These are phyloP conservation scores for Tricholoma bakamatsutake DNA, from an alignment of 768 basidiomycete species.

Conservation along the genomic window DNA sequence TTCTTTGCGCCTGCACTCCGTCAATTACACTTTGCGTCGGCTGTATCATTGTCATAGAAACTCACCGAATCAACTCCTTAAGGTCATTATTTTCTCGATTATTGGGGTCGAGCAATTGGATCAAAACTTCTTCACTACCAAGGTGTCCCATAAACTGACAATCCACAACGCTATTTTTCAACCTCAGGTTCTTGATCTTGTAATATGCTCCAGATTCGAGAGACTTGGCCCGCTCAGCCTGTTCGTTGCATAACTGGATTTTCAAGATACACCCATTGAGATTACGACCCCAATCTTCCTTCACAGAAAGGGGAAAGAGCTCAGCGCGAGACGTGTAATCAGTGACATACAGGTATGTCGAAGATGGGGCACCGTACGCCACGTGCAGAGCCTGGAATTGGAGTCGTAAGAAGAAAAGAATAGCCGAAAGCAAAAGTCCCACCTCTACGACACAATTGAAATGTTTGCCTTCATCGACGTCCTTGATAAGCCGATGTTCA, in stretches of 20 bases:
- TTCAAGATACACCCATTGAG: slow-evolving; percentile 48
- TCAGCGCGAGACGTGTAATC: slow-evolving; percentile 55
- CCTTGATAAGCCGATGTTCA: slow-evolving; percentile 41
- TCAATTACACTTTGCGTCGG: neutral
- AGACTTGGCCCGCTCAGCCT: slow-evolving; percentile 32
- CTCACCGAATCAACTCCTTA: slow-evolving; percentile 37
- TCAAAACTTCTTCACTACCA: slow-evolving; percentile 39
- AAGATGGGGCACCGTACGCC: slow-evolving; percentile 24
- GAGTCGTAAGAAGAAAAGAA: neutral
- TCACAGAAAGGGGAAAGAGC: slow-evolving; percentile 25
- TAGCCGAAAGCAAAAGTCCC: neutral
- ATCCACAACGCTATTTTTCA: slow-evolving; percentile 30
- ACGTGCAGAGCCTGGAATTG: slow-evolving; percentile 40
- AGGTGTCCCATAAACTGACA: slow-evolving; percentile 35
- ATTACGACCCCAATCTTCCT: slow-evolving; percentile 34
- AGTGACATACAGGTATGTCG: slow-evolving; percentile 48
- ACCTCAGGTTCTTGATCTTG: slow-evolving; percentile 44
- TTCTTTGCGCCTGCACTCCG: slow-evolving; percentile 22
- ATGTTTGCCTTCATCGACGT: slow-evolving; percentile 35
- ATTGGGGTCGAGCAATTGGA: slow-evolving; percentile 36
- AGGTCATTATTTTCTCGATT: slow-evolving; percentile 33
- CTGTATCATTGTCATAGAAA: neutral
- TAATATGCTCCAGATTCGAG: slow-evolving; percentile 38
- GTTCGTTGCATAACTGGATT: slow-evolving; percentile 44
- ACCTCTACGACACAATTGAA: slow-evolving; percentile 61